Base-by-base conservation (phyloP, 176 grass and related monocot species). In the Lolium multiflorum region DNA sequence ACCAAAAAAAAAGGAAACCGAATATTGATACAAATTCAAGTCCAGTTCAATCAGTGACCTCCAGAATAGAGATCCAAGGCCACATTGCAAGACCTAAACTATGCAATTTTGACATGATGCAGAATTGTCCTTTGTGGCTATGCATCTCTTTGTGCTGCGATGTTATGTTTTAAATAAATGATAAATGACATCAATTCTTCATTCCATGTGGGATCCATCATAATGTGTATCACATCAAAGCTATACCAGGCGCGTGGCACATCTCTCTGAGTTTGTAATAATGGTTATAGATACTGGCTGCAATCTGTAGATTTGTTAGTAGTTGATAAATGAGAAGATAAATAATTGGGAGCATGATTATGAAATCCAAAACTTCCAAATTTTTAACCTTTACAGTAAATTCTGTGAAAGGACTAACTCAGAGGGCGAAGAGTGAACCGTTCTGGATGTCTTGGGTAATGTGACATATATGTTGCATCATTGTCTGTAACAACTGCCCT, bases 1-100 rank as follows among this genome's bases (percentile, higher is more conserved):
- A 35, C 31, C 31, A 1, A 35, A 21, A 18, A 63, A 62, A 69
- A 77, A 50, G 3, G 55, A 25, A 46, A 17, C 31, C 52, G 28
- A 79, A 58, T 79, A 55, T 73, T 72, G 26, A 63, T 78, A 24
- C 54, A 74, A 79, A 63, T 61, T n/a, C n/a, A 60, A 71, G 13
- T 59, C 0, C 47, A 60, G 77, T 51, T 83, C 26, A 83, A 49
- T 78, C 72, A 78, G 62, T 52, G 25, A 77, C 49, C 21, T 51
- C 13, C 25, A 41, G 18, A 75, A 78, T 83, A 60, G 37, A 76
- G 8, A 48, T 83, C 56, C 17, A 35, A 35, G 43, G 22, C 38
- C 62, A 11, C 61, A 82, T 4, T 18, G 5, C 7, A 65, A 67
- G 16, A 26, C 44, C 25, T 88, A 25, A 38, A 16, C n/a, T 77